phyloP scores from a whole-genome alignment of 1,139 yeast species.

The Candida sp. region DNA sequence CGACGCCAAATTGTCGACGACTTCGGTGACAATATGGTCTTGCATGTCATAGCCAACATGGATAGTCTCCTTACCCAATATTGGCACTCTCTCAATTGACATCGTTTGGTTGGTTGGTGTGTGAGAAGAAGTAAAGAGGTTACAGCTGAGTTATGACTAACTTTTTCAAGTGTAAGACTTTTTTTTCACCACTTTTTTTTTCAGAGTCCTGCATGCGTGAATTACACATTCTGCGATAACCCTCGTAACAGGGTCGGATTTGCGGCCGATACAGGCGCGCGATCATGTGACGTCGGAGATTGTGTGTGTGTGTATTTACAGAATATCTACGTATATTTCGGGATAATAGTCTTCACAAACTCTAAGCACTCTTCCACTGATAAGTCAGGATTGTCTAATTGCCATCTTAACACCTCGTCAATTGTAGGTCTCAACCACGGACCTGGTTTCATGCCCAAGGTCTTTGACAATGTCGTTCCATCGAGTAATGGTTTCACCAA shows the following conservation, averaged over 20 bases:
- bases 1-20: conserved; percentile 65
- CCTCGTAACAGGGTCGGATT: neutral
- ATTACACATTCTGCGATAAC: neutral
- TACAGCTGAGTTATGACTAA: neutral
- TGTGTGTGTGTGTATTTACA: neutral
- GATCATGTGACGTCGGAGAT: neutral
- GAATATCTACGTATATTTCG: conserved; percentile 7
- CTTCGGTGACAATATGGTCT: conserved; percentile 74
- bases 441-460: conserved; percentile 70
- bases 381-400: conserved; percentile 68
- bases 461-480: conserved; percentile 66
- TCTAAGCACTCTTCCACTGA: conserved; percentile 57
- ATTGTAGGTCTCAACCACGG: conserved; percentile 76
- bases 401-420: conserved; percentile 68
- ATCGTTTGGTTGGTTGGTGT: conserved; percentile 15
- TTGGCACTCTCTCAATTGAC: conserved; percentile 60
- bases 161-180: neutral
- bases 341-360: conserved; percentile 34
- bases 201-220: neutral
- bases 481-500: conserved; percentile 59
- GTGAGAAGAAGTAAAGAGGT: neutral
- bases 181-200: neutral
- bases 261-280: neutral
- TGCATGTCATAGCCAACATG: conserved; percentile 91
- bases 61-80: conserved; percentile 83